Evolutionary conservation across 2,329 filamentous ascomycete genomes (phyloP).

Genomic region (Aspergillus vadensis): DNA sequence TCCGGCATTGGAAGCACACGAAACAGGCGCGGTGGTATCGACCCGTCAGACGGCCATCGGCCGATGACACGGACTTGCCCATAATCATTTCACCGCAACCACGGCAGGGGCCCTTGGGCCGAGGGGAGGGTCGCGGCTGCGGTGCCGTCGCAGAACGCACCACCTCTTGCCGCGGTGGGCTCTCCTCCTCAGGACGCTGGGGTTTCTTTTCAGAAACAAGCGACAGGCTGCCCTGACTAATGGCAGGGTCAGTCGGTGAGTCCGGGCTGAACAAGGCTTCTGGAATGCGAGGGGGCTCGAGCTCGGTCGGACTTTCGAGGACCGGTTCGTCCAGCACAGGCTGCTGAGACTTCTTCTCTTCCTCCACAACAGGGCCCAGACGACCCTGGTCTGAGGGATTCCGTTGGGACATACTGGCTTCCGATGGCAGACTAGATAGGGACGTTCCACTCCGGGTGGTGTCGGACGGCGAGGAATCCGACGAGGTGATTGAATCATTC

Average conservation of each 20-base stretch:
- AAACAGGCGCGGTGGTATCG: constrained; percentile 96
- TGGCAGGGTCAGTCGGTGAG: constrained; percentile 52
- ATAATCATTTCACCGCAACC: constrained; percentile 76
- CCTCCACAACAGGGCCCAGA: constrained; percentile 58
- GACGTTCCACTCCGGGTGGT: constrained; percentile 63
- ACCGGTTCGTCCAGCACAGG: constrained; percentile 40
- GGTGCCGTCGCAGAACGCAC: constrained; percentile 31
- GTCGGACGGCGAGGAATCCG: constrained; percentile 63
- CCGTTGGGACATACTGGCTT: constrained; percentile 31
- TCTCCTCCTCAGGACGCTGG: constrained; percentile 5
- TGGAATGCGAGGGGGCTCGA: constrained; percentile 35
- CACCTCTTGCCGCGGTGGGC: constrained; percentile 8
- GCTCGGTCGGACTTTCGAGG: constrained; percentile 25
- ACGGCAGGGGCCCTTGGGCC: constrained; percentile 74
- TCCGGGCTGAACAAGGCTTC: constrained; percentile 42
- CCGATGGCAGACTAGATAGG: constrained; percentile 59
- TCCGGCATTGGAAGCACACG: constrained; percentile 79
- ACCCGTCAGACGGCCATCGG: constrained; percentile 86
- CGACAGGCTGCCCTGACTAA: constrained; percentile 44
- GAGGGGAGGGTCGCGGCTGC: constrained; percentile 45
- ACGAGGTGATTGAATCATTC: constrained; percentile 67
- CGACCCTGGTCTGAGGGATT: constrained; percentile 41
- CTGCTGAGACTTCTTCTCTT: constrained; percentile 47
- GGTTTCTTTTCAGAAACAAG: constrained; percentile 30
- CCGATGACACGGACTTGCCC: constrained; percentile 91